These are phyloP conservation scores for Aspergillus ellipticus DNA, from an alignment of 495 filamentous ascomycete species.

Conservation along the genomic window DNA sequence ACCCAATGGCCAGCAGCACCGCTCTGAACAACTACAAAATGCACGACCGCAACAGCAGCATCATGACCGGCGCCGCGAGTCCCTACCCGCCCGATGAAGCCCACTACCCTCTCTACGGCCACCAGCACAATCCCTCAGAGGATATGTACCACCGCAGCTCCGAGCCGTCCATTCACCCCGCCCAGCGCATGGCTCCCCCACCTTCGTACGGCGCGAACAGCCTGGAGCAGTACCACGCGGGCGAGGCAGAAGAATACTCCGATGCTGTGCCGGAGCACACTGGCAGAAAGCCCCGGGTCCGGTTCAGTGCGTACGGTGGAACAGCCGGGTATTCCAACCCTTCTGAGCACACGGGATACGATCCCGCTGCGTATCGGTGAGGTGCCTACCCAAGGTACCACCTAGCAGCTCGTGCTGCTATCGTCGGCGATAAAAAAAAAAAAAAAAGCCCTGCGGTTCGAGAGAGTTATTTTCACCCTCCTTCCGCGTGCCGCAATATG, in stretches of 20 bases:
- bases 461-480: too few relatives aligned
- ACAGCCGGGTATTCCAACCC: slow-evolving; percentile 18
- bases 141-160: slow-evolving; percentile 10
- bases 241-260: slow-evolving; percentile 30
- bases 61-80: slow-evolving; percentile 10
- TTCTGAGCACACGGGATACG: slow-evolving; percentile 31
- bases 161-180: neutral
- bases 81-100: slow-evolving; percentile 17
- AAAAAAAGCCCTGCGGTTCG: too few relatives aligned
- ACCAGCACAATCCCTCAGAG: slow-evolving; percentile 7
- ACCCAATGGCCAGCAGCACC: slow-evolving; percentile 28
- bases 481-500: too few relatives aligned
- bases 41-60: slow-evolving; percentile 25
- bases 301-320: slow-evolving; percentile 22
- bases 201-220: slow-evolving; percentile 11
- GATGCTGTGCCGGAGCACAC: slow-evolving; percentile 18
- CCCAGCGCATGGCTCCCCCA: slow-evolving; percentile 7
- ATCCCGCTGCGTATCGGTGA: slow-evolving; percentile 33
- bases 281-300: slow-evolving; percentile 14
- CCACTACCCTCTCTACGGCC: slow-evolving; percentile 7
- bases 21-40: slow-evolving; percentile 32
- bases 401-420: too few relatives aligned
- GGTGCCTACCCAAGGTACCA: neutral
- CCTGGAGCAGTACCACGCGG: slow-evolving; percentile 22
- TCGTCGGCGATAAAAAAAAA: slow-evolving; percentile 11